A percentile compares a stretch with the other conserved stretches of the same genome.
phyloP scores from a whole-genome alignment of 495 filamentous ascomycete genomes.

The Penicillium ochrochloron region DNA sequence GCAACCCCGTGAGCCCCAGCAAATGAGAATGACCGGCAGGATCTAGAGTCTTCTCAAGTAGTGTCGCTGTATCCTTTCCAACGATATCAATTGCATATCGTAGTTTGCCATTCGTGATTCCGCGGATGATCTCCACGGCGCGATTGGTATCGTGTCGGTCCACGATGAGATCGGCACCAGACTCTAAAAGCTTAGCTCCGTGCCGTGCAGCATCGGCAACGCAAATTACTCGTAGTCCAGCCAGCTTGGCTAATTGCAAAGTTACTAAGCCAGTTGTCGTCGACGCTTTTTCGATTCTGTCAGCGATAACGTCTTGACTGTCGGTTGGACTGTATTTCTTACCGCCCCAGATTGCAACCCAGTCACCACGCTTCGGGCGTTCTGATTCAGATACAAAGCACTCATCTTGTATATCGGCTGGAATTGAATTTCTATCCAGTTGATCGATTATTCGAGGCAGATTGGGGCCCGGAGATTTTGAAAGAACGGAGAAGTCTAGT shows the following conservation, averaged over 20 bases:
- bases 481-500: conserved; percentile 54
- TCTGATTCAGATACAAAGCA: conserved; percentile 54
- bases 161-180: conserved; percentile 62
- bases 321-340: conserved; percentile 23
- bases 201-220: conserved; percentile 66
- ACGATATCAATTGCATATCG: conserved; percentile 67
- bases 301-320: background rate
- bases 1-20: conserved; percentile 65
- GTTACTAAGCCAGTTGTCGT: conserved; percentile 64
- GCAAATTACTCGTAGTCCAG: conserved; percentile 59
- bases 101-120: conserved; percentile 55
- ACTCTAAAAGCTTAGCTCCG: conserved; percentile 56
- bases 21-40: conserved; percentile 54
- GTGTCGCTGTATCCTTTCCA: conserved; percentile 60
- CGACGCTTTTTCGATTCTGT: conserved; percentile 41
- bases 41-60: conserved; percentile 53
- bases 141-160: conserved; percentile 63
- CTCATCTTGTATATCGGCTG: conserved; percentile 58
- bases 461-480: conserved; percentile 54
- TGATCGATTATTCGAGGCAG: conserved; percentile 48
- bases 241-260: conserved; percentile 63
- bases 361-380: conserved; percentile 57
- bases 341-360: conserved; percentile 74
- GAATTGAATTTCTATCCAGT: conserved; percentile 43
- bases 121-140: conserved; percentile 63